Conservation (phyloP, 768 basidiomycete species). For the Cyclocybe cylindracea region DNA sequence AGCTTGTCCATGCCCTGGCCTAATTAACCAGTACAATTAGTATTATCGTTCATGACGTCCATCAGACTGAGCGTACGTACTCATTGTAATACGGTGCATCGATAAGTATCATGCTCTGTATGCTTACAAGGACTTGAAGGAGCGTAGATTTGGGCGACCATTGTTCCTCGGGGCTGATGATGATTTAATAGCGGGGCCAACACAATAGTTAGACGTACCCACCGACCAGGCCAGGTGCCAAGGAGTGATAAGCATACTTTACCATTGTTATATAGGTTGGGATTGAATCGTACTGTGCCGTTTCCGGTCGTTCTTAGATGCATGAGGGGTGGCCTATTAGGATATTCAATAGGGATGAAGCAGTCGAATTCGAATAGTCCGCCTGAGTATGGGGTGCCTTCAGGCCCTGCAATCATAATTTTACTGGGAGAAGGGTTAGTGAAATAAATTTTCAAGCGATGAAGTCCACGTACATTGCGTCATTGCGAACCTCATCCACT, state of each 20-base stretch:
- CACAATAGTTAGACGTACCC: slow-evolving; percentile 9
- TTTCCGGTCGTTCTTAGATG: slow-evolving; percentile 55
- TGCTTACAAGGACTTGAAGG: slow-evolving; percentile 56
- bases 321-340: slow-evolving; percentile 45
- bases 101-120: slow-evolving; percentile 60
- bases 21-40: slow-evolving; percentile 19
- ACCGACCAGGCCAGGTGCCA: slow-evolving; percentile 58
- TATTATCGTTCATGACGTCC: background rate
- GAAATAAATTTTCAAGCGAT: background rate
- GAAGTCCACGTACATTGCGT: slow-evolving; percentile 45
- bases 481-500: slow-evolving; percentile 58
- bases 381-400: slow-evolving; percentile 53
- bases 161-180: slow-evolving; percentile 35
- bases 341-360: slow-evolving; percentile 54
- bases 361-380: slow-evolving; percentile 61
- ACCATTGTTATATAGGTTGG: slow-evolving; percentile 50
- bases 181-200: background rate
- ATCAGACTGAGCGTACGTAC: slow-evolving; percentile 29
- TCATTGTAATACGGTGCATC: slow-evolving; percentile 60
- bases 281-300: slow-evolving; percentile 54
- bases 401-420: slow-evolving; percentile 59
- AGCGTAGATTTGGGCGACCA: slow-evolving; percentile 56
- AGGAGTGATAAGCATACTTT: slow-evolving; percentile 58
- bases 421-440: slow-evolving; percentile 34
- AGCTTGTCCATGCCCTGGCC: slow-evolving; percentile 50